These are phyloP conservation scores for Paramecium tetraurelia DNA, from an alignment of 73 alveolate genomes.

Conservation along the genomic window DNA sequence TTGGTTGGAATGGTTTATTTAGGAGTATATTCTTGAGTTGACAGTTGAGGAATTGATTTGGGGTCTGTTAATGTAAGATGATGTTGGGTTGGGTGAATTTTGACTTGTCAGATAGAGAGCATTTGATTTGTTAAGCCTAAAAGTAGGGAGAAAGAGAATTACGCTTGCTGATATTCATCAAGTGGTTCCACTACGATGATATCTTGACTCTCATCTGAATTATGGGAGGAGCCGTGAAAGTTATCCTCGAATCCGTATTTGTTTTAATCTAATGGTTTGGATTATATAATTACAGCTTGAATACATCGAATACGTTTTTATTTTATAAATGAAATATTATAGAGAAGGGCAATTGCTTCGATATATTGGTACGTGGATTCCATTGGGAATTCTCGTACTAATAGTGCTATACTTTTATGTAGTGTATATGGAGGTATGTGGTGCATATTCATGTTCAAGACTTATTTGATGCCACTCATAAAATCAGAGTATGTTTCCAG, in stretches of 20 bases:
- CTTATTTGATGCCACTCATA: background rate
- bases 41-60: background rate
- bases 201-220: background rate
- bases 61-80: background rate
- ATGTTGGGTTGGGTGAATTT: background rate
- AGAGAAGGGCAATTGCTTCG: background rate
- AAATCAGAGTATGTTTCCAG: background rate
- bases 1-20: background rate
- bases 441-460: background rate
- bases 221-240: background rate
- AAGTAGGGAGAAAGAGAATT: background rate
- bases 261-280: background rate
- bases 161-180: background rate
- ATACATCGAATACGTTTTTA: background rate
- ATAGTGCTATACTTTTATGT: slow-evolving; percentile 18
- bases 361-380: background rate
- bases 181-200: background rate
- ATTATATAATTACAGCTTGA: background rate
- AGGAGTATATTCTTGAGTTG: background rate
- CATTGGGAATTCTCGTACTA: background rate
- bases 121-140: background rate
- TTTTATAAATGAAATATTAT: background rate
- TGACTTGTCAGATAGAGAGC: background rate
- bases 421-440: slow-evolving; percentile 37
- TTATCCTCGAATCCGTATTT: background rate